Evolutionary conservation across 768 basidiomycete species (phyloP).

Genomic region (Filobasidium floriforme): DNA sequence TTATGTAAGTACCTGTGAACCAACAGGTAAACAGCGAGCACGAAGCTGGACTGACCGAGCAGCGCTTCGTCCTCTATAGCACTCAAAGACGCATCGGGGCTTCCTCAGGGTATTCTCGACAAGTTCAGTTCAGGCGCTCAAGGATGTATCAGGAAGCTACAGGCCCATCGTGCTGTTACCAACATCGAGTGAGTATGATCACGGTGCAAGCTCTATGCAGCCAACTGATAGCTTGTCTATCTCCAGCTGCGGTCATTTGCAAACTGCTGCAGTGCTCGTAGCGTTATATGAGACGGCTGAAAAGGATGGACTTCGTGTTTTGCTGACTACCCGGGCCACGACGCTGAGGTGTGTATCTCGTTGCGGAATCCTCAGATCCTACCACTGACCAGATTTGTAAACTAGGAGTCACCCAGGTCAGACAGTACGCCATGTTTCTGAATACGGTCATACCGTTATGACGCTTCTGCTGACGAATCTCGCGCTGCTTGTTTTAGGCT

Average conservation of each 20-base stretch:
- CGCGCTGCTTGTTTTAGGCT: slow-evolving; percentile 45
- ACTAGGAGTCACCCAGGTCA: slow-evolving; percentile 22
- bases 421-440: slow-evolving; percentile 11
- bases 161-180: not conserved
- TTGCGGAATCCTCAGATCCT: slow-evolving; percentile 51
- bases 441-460: not conserved
- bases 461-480: not conserved
- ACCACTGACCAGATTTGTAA: slow-evolving; percentile 59
- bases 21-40: too few species aligned
- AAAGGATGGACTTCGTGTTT: slow-evolving; percentile 55
- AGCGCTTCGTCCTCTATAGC: too few species aligned
- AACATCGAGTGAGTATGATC: not conserved
- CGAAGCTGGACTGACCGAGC: too few species aligned
- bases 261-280: slow-evolving; percentile 63
- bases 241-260: not conserved
- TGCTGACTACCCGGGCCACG: slow-evolving; percentile 76
- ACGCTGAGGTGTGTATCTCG: slow-evolving; percentile 32
- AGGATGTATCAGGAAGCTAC: not conserved
- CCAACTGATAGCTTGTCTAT: not conserved
- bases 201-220: not conserved
- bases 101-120: not conserved
- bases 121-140: not conserved
- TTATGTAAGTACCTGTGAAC: too few species aligned
- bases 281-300: slow-evolving; percentile 67
- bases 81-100: too few species aligned